A percentile compares a stretch with the other conserved stretches of the same genome.
Evolutionary conservation across 2,329 filamentous ascomycete genomes (phyloP).

Genomic region (Elsinoe fawcettii): DNA sequence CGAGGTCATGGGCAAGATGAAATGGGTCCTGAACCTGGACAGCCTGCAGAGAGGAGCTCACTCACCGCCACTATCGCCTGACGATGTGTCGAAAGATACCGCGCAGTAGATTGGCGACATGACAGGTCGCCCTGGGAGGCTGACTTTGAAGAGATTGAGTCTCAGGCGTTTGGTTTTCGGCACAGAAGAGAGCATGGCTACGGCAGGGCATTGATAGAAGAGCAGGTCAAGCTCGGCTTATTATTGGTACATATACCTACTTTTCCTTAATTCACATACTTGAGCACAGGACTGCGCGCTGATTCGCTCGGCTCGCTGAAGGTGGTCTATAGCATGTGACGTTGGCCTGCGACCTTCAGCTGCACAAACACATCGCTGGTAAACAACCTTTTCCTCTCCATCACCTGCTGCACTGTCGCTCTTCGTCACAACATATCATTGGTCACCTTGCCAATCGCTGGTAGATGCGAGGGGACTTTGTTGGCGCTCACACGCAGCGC

Average conservation of each 20-base stretch:
- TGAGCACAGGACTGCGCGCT: not conserved
- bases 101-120: not conserved
- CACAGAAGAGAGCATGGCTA: constrained; percentile 1
- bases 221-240: constrained; percentile 3
- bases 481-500: too few species aligned
- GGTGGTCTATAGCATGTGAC: not conserved
- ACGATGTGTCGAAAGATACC: not conserved
- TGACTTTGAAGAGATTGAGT: not conserved
- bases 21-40: constrained; percentile 54
- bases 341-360: not conserved
- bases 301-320: not conserved
- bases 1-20: constrained; percentile 58
- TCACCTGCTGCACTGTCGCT: too few species aligned
- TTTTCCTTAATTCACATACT: not conserved
- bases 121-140: not conserved
- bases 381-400: not conserved
- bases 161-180: not conserved
- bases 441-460: not conserved
- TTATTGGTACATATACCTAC: constrained; percentile 2
- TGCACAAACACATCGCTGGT: not conserved
- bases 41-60: constrained; percentile 9
- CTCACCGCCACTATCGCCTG: constrained; percentile 11
- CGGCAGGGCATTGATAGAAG: constrained; percentile 10
- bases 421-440: too few species aligned
- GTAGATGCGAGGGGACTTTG: too few species aligned